Base-by-base conservation (phyloP, 1,284 basidiomycete species). In the Leccinum ponderosum region DNA sequence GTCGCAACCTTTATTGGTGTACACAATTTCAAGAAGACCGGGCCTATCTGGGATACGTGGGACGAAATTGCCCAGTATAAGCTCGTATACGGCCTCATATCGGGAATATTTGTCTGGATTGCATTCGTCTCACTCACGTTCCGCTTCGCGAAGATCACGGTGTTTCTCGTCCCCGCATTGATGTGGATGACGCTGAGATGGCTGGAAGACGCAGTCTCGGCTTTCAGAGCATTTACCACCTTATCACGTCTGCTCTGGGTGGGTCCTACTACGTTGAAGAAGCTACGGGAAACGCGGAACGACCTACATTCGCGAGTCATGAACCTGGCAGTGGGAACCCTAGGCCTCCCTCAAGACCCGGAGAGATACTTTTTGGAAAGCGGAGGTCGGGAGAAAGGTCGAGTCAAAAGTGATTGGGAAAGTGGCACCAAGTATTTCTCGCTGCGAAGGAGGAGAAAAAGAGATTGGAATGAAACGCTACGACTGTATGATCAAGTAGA, bases 61-160 rank as follows among this genome's bases (percentile, higher is more conserved):
- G 91, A 93, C 68, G 91, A 94, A 74, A 91, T 95, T 65, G 91
- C 93, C 4, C 92, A 95, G 71, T 91, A 92, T 72, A 95, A 95
- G 73, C 86, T 95, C 56, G 84, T 90, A 29, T 92, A 91, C 67
- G 93, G 93, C 6, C 80, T 95, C 33, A 69, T 86, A 9, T 87
- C 90, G 1, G 91, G 90, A 7, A 63, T 89, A 6, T 76, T 79
- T 58, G 89, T 92, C 44, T 94, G 89, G 84, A 58, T 81, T 29
- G 63, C 74, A 9, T 75, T 81, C 4, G 75, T 86, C 17, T 51
- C 87, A 33, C 55, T 86, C 31, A 91, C 89, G 1, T 77, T 91
- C 65, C 88, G 84, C 2, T 73, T 90, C 64, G 81, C 85, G 5
- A 64, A 74, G 6, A 69, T 90, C 59, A 87, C 87, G 2, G 71